Base-by-base conservation (phyloP, 192 early-diverging fungal genomes). In the Gaertneriomyces sp. region DNA sequence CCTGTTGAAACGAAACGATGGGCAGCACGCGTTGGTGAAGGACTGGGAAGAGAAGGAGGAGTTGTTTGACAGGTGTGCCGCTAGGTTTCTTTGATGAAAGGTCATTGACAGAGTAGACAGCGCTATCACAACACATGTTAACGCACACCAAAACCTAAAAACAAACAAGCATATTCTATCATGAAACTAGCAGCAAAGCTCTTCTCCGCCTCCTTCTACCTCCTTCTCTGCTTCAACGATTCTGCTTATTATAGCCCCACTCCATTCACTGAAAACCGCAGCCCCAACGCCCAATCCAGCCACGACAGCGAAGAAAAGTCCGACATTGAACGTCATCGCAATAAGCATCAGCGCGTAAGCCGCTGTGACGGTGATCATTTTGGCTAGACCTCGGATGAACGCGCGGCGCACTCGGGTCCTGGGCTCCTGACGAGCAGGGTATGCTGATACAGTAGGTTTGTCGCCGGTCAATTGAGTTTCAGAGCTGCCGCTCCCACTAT, bases 281-380 rank as follows among this genome's bases (percentile, higher is more conserved):
- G 75, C 63, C 2, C 85, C 85, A 44, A 81, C 60, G 1, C 68
- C 77, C 40, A 84, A 61, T 42, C 85, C 84, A 50, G 68, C 10
- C 14, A 87, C 66, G 19, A 82, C 82, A 10, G 78, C 76, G 68
- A 87, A 79, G 66, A 85, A 82, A 50, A 85, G 58, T 1, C 76
- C 77, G 52, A 84, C 77, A 58, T 88, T 88, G 67, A 84, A 88
- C 14, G 84, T 81, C 86, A 88, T 88, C 58, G 74, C 79, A 5
- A 83, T 67, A 61, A 88, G 61, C 86, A 88, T 88, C 39, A 88
- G 61, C 1, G 71, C 60, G 69, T 83, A 87, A 4, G 76, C 75
- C 0, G 76, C 33, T 14, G 79, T 69, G 5, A 75, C 71, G 63
- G 76, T 74, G 19, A 79, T 40, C 56, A 76, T 70, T 1, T 73